Conservation (phyloP, 345 rosid species). For the Trapa incisa region DNA sequence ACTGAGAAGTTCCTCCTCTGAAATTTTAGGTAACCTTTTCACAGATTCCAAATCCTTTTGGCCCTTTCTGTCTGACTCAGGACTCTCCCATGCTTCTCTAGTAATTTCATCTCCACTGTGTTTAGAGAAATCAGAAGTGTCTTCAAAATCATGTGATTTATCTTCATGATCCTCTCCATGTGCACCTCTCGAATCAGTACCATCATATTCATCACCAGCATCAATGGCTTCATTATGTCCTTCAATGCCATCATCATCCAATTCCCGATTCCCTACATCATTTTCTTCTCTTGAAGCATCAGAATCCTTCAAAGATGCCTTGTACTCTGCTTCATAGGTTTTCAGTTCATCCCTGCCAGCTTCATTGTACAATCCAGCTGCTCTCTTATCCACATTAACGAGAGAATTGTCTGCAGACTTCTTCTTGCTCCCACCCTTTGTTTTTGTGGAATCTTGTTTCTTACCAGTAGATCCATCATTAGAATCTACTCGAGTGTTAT, state of each 20-base stretch:
- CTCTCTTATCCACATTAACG: conserved; percentile 25
- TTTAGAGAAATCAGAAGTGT: conserved; percentile 17
- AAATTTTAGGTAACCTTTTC: conserved; percentile 20
- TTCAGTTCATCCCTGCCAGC: conserved; percentile 75
- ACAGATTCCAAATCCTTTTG: conserved; percentile 24
- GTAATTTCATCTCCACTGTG: conserved; percentile 11
- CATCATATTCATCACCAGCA: conserved; percentile 28
- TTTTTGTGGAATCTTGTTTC: conserved; percentile 14
- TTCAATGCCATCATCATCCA: conserved; percentile 17
- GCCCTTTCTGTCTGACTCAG: conserved; percentile 21
- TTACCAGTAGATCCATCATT: conserved; percentile 18
- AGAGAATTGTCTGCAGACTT: conserved; percentile 18
- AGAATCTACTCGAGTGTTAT: conserved; percentile 17
- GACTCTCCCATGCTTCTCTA: conserved; percentile 20
- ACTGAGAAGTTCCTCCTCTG: conserved; percentile 20
- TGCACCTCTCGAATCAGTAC: conserved; percentile 9
- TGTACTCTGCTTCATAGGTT: conserved; percentile 70
- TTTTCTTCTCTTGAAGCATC: conserved; percentile 17
- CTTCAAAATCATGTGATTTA: conserved; percentile 21
- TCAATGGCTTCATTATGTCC: conserved; percentile 39
- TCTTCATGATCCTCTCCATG: conserved; percentile 30
- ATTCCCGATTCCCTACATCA: conserved; percentile 11
- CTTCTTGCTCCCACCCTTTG: conserved; percentile 21
- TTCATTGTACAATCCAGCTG: conserved; percentile 70
- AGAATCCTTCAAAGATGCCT: conserved; percentile 47